Base-by-base conservation (phyloP, 192 early-diverging fungal species). In the Entomortierella parvispora region DNA sequence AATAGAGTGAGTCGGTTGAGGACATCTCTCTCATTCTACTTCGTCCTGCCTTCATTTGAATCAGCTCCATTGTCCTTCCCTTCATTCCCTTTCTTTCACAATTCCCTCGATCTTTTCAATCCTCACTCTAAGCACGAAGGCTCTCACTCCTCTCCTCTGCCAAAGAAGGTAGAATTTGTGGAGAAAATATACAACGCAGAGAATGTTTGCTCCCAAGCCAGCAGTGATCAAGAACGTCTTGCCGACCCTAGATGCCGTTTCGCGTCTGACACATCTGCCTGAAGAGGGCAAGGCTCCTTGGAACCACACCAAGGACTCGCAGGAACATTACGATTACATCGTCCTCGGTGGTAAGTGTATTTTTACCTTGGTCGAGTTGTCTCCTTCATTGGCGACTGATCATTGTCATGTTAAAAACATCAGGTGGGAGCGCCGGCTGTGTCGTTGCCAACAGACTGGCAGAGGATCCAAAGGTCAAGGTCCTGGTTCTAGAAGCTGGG, bases 341-440 rank as follows among this genome's bases (percentile, higher is more conserved):
- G 47, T 72, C 48, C 56, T 64, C 23, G 70, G 70, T 46, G 70
- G 70, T 71, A 42, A 20, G 50, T n/a, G n/a, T n/a, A n/a, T n/a
- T n/a, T n/a, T n/a, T n/a, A n/a, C n/a, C n/a, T n/a, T n/a, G n/a
- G n/a, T n/a, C n/a, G n/a, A n/a, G n/a, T n/a, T n/a, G n/a, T n/a
- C n/a, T n/a, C n/a, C 48, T 34, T 43, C 23, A 3, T 34, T n/a
- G 18, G 15, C 9, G 26, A 47, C 28, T 28, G 33, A 11, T 9
- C 3, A 18, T 22, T 32, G 11, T 34, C 37, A 12, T n/a, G 17
- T 20, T 18, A 18, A 2, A 17, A 14, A 25, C 46, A 17, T 33
- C 23, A 80, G 79, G 79, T 12, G 79, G 79, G 4, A 72, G 52
- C 20, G 69, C 79, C n/a, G 79, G 79, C 12, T 72, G 69, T 23